Conservation (phyloP, 306 rosid species). For the Mimosa pudica region DNA sequence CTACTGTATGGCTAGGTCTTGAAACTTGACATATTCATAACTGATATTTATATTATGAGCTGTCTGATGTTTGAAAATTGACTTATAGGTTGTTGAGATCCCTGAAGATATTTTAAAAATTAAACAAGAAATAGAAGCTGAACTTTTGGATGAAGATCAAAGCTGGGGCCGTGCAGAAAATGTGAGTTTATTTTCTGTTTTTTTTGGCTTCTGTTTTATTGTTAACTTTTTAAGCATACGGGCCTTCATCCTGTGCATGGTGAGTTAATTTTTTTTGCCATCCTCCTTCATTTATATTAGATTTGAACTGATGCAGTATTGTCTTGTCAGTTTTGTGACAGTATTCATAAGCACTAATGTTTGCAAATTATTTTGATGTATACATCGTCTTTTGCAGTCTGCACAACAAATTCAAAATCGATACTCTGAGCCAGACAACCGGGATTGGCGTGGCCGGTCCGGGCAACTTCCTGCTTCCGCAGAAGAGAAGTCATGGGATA, state of each 20-base stretch:
- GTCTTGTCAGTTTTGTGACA: constrained; percentile 5
- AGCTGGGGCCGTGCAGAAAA: constrained; percentile 75
- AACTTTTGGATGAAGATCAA: constrained; percentile 84
- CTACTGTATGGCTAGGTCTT: not conserved
- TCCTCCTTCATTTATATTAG: constrained; percentile 13
- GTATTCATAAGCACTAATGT: not conserved
- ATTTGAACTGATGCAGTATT: not conserved
- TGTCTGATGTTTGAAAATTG: constrained; percentile 20
- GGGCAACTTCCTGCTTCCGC: constrained; percentile 58
- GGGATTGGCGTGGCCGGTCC: constrained; percentile 95
- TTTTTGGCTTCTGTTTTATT: constrained; percentile 1
- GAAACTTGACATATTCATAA: constrained; percentile 7
- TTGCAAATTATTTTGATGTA: not conserved
- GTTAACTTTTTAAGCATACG: not conserved
- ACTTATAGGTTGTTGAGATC: constrained; percentile 59
- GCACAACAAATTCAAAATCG: constrained; percentile 59
- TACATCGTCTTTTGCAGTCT: constrained; percentile 48
- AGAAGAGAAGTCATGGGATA: constrained; percentile 81
- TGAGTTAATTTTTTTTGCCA: constrained; percentile 18
- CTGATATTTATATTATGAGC: constrained; percentile 14
- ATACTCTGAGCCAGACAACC: constrained; percentile 82
- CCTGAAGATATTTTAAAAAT: constrained; percentile 70
- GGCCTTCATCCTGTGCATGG: constrained; percentile 4
- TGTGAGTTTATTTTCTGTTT: constrained; percentile 49
- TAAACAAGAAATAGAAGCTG: constrained; percentile 76